These are phyloP conservation scores for Metschnikowia picachoensis DNA, from an alignment of 805 yeast species.

Conservation along the genomic window DNA sequence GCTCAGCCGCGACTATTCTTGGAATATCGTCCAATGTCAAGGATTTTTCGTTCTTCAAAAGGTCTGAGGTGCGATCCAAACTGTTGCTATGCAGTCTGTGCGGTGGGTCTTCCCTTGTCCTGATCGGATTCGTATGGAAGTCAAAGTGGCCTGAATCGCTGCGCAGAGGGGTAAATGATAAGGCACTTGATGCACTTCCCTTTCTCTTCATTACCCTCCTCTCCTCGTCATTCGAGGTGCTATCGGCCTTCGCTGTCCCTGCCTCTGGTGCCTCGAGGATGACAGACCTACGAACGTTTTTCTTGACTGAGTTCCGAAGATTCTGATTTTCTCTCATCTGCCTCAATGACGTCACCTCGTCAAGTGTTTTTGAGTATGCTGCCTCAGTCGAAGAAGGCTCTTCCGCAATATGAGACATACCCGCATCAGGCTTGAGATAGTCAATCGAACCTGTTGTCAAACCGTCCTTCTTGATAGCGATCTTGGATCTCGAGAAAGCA, in stretches of 20 bases:
- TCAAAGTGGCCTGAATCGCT: constrained; percentile 27
- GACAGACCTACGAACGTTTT: constrained; percentile 62
- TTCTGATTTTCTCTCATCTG: constrained; percentile 66
- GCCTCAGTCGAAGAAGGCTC: constrained; percentile 31
- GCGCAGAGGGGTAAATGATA: constrained; percentile 24
- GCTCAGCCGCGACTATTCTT: constrained; percentile 94
- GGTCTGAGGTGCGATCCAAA: constrained; percentile 62
- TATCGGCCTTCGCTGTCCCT: constrained; percentile 30
- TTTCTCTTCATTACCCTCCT: constrained; percentile 15
- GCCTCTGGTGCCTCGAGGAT: constrained; percentile 62
- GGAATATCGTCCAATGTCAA: constrained; percentile 95
- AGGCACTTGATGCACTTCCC: constrained; percentile 24
- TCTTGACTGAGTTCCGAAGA: constrained; percentile 51
- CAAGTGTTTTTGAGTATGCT: constrained; percentile 64
- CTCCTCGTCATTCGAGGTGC: constrained; percentile 21
- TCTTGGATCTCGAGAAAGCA: constrained; percentile 71
- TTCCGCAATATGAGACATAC: constrained; percentile 16
- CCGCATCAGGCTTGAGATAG: constrained; percentile 6
- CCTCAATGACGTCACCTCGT: constrained; percentile 72
- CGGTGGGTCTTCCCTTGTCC: constrained; percentile 35
- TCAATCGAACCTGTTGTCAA: constrained; percentile 1
- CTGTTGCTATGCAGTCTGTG: constrained; percentile 29
- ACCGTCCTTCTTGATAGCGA: constrained; percentile 44
- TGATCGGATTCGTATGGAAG: constrained; percentile 23
- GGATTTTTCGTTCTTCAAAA: constrained; percentile 75